phyloP scores from a whole-genome alignment of 2,329 filamentous ascomycete genomes.

The Alternaria rosae region DNA sequence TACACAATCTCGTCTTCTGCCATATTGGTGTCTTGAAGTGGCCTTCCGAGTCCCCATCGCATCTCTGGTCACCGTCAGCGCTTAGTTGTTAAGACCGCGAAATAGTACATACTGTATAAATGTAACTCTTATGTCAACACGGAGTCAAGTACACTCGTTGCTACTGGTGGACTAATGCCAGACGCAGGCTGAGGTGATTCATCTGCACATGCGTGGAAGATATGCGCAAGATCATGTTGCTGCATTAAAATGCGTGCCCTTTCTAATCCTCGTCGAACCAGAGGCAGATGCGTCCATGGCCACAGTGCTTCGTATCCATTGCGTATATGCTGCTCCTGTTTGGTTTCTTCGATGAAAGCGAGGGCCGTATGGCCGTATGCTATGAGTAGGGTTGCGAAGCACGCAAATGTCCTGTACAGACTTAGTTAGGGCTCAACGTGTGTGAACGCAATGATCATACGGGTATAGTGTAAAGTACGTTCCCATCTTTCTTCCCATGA shows the following conservation, averaged over 20 bases:
- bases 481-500: constrained; percentile 34
- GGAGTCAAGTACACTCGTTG: background rate
- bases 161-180: constrained; percentile 8
- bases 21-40: constrained; percentile 21
- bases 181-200: constrained; percentile 6
- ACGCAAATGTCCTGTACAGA: constrained; percentile 24
- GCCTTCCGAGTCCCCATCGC: constrained; percentile 32
- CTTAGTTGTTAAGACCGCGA: background rate
- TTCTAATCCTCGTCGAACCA: constrained; percentile 30
- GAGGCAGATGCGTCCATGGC: constrained; percentile 31
- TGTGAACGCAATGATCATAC: constrained; percentile 6
- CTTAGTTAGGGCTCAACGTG: constrained; percentile 1
- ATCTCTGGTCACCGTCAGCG: constrained; percentile 25
- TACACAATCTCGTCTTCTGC: constrained; percentile 19
- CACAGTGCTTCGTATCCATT: constrained; percentile 30
- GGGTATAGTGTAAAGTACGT: constrained; percentile 32
- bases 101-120: constrained; percentile 25
- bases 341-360: constrained; percentile 30
- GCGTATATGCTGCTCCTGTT: constrained; percentile 31
- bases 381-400: constrained; percentile 29
- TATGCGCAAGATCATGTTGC: constrained; percentile 23
- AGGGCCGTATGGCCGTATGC: constrained; percentile 27
- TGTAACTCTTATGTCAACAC: background rate
- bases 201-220: constrained; percentile 16
- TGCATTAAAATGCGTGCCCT: constrained; percentile 29